Evolutionary conservation across 441 rosid species (phyloP).

Genomic region (Gossypium schwendimanii): DNA sequence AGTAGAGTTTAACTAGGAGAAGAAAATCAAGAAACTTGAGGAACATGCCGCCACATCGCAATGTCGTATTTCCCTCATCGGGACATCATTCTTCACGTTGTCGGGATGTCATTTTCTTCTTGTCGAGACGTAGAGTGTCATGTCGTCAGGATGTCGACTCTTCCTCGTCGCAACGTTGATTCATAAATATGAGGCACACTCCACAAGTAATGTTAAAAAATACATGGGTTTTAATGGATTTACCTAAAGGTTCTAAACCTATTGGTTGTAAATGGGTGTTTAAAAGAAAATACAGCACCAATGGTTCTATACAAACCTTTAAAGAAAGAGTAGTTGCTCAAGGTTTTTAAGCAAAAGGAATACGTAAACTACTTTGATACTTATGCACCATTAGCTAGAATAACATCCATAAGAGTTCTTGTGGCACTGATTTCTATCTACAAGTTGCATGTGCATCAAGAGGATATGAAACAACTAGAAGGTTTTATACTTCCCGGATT

Average conservation of each 20-base stretch:
- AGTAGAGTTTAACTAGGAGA: too few relatives aligned
- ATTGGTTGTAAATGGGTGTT: neutral
- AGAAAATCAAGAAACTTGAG: too few relatives aligned
- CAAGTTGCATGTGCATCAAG: neutral
- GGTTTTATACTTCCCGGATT: neutral
- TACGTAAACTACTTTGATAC: neutral
- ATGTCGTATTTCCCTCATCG: too few relatives aligned
- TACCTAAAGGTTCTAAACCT: neutral
- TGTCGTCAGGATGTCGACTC: too few relatives aligned
- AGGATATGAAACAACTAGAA: neutral
- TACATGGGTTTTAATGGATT: neutral
- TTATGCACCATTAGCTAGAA: neutral
- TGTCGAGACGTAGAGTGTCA: too few relatives aligned
- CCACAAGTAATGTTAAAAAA: neutral
- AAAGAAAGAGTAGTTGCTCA: neutral
- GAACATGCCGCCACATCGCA: too few relatives aligned
- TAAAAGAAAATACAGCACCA: neutral
- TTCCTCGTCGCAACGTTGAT: too few relatives aligned
- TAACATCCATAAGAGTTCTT: neutral
- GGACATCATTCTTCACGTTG: too few relatives aligned
- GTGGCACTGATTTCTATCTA: neutral
- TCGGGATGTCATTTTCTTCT: too few relatives aligned
- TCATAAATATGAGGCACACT: too few relatives aligned
- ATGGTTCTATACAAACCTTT: neutral
- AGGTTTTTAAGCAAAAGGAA: neutral